These are phyloP conservation scores for Blepharisma japonicum DNA, from an alignment of 73 alveolate species.

Conservation along the genomic window DNA sequence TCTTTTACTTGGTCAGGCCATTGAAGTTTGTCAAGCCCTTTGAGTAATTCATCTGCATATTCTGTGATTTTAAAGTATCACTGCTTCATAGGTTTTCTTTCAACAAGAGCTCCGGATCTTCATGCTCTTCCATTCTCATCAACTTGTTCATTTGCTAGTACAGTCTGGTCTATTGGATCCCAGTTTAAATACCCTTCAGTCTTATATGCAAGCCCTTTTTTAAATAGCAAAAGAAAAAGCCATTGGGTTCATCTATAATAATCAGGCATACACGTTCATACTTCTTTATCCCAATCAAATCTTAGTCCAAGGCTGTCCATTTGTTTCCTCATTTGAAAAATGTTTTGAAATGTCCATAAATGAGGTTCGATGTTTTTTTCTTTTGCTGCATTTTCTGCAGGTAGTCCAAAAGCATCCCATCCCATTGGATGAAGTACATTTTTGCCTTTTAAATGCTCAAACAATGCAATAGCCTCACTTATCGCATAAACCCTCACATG, in stretches of 20 bases:
- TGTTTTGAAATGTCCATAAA: conserved; percentile 53
- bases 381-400: conserved; percentile 75
- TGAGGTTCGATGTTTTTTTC: conserved; percentile 47
- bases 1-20: conserved; percentile 66
- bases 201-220: conserved; percentile 63
- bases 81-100: conserved; percentile 44
- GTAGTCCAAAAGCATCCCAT: conserved; percentile 77
- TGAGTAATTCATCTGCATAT: conserved; percentile 46
- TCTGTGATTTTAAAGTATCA: conserved; percentile 63
- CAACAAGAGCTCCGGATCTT: conserved; percentile 70
- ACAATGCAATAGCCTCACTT: conserved; percentile 53
- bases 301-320: conserved; percentile 50
- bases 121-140: conserved; percentile 62
- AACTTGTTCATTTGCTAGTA: conserved; percentile 67
- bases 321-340: conserved; percentile 52
- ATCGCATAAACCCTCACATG: conserved; percentile 66
- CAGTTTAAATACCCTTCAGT: conserved; percentile 68
- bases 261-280: conserved; percentile 44
- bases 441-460: conserved; percentile 36
- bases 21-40: conserved; percentile 41
- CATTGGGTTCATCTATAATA: conserved; percentile 66
- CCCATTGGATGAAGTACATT: conserved; percentile 78
- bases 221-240: conserved; percentile 44
- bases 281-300: conserved; percentile 66
- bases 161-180: conserved; percentile 70